Conservation (phyloP, 768 basidiomycete genomes). For the Phlebiopsis gigantea region DNA sequence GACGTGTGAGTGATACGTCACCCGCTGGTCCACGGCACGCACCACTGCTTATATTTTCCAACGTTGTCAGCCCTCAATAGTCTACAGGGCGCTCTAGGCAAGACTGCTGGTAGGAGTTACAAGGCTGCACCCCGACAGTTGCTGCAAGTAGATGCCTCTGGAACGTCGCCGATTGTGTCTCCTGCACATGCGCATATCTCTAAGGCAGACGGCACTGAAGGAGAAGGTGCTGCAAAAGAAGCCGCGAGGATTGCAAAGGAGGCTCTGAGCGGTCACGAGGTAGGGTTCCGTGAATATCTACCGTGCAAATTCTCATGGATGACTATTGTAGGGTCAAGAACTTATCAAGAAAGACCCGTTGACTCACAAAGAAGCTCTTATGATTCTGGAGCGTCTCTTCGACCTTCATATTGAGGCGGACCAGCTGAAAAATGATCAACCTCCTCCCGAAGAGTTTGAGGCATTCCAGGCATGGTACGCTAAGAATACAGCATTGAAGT, state of each 20-base stretch:
- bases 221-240: conserved; percentile 60
- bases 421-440: conserved; percentile 77
- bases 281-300: conserved; percentile 30
- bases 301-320: too few relatives aligned
- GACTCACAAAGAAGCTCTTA: conserved; percentile 70
- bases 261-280: conserved; percentile 58
- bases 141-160: conserved; percentile 70
- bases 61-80: conserved; percentile 53
- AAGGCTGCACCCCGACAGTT: conserved; percentile 96
- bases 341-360: conserved; percentile 69
- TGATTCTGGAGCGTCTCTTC: conserved; percentile 79
- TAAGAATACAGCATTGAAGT: not conserved
- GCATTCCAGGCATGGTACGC: conserved; percentile 41
- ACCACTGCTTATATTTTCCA: too few relatives aligned
- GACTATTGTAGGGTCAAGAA: conserved; percentile 46
- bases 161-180: conserved; percentile 34
- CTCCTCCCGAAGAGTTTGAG: conserved; percentile 37
- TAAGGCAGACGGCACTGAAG: conserved; percentile 44
- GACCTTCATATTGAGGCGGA: conserved; percentile 82
- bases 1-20: conserved; percentile 29
- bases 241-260: conserved; percentile 73
- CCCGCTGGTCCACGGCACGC: not conserved
- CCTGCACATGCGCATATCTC: conserved; percentile 45
- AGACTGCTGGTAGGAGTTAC: conserved; percentile 88
- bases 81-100: conserved; percentile 91